Conservation (phyloP, 768 basidiomycete species). For the Calocera viscosa region DNA sequence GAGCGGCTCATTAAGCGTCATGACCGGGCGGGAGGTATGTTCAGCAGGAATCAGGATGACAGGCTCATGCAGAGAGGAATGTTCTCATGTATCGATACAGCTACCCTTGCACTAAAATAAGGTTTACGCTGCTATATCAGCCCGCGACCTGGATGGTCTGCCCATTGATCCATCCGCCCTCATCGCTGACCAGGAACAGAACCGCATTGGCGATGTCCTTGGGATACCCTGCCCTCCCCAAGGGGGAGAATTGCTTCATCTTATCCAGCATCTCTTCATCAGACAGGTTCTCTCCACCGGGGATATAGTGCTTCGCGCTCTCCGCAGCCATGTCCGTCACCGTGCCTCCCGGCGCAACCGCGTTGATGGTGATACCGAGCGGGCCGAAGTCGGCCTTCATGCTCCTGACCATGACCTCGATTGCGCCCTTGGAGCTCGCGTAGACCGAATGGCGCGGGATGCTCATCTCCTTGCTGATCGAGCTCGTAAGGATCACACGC, state of each 20-base stretch:
- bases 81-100: no score
- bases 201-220: slow-evolving; percentile 1
- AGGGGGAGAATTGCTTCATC: neutral
- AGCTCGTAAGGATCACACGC: neutral
- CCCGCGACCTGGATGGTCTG: neutral
- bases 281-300: neutral
- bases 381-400: slow-evolving; percentile 4
- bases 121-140: no score
- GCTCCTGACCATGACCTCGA: neutral
- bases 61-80: no score
- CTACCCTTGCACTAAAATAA: no score
- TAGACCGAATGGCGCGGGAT: slow-evolving; percentile 1
- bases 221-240: neutral
- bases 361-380: neutral
- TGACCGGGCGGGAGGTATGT: no score
- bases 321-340: slow-evolving; percentile 14
- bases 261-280: neutral
- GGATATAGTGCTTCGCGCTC: neutral
- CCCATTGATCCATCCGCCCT: slow-evolving; percentile 1
- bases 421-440: neutral
- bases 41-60: no score
- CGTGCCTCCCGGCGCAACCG: slow-evolving; percentile 14
- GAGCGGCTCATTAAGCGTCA: no score
- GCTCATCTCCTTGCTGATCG: slow-evolving; percentile 5
- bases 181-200: slow-evolving; percentile 1